Evolutionary conservation across 2,329 filamentous ascomycete species (phyloP).

Genomic region (Aspergillus sp.): DNA sequence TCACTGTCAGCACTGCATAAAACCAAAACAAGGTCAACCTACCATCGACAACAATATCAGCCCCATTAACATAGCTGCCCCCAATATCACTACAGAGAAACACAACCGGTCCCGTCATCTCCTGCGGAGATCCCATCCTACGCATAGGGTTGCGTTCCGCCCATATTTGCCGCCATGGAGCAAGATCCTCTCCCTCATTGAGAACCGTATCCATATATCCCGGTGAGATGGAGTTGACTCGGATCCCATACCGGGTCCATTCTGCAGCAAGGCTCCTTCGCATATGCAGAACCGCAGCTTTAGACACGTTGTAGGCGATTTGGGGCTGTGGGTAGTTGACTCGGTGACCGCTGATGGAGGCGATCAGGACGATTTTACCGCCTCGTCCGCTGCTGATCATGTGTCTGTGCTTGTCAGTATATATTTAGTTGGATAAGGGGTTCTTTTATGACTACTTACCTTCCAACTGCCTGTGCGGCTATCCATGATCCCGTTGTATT

Average conservation of each 20-base stretch:
- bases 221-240: constrained; percentile 65
- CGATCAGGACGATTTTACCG: constrained; percentile 62
- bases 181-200: constrained; percentile 60
- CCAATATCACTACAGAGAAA: constrained; percentile 55
- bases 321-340: constrained; percentile 72
- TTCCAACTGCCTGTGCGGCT: constrained; percentile 60
- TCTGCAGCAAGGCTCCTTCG: constrained; percentile 64
- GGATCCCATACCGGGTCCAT: constrained; percentile 66
- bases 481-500: constrained; percentile 68
- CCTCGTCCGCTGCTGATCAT: constrained; percentile 50
- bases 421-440: no score
- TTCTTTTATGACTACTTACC: constrained; percentile 16
- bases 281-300: constrained; percentile 61
- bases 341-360: constrained; percentile 62
- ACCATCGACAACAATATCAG: constrained; percentile 63
- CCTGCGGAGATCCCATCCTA: constrained; percentile 59
- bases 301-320: constrained; percentile 65
- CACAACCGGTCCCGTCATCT: constrained; percentile 59
- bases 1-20: background rate
- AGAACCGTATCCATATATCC: constrained; percentile 75
- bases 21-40: background rate
- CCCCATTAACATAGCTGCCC: constrained; percentile 64
- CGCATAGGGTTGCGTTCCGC: constrained; percentile 56
- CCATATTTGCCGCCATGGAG: constrained; percentile 52
- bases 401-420: constrained; percentile 23